Conservation (phyloP, 2,329 filamentous ascomycete species). For the Gaeumannomyces tritici region DNA sequence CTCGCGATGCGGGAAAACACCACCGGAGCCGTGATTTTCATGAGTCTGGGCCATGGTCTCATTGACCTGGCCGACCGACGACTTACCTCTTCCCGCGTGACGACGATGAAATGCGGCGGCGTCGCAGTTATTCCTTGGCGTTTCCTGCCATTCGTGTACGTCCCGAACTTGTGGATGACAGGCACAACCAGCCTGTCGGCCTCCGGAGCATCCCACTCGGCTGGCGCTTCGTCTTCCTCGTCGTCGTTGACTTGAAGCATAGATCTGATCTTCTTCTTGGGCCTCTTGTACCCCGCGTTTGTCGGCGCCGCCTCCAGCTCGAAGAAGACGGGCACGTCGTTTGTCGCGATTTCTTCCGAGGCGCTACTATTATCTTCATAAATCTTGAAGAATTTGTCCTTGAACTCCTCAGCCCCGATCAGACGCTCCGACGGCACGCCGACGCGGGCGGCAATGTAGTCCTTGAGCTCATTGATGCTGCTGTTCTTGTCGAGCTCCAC, state of each 20-base stretch:
- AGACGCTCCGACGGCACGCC: conserved; percentile 56
- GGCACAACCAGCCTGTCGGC: conserved; percentile 63
- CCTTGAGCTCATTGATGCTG: conserved; percentile 59
- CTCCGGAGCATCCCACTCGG: conserved; percentile 47
- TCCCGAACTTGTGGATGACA: conserved; percentile 51
- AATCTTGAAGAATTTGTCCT: conserved; percentile 75
- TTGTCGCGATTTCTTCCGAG: conserved; percentile 60
- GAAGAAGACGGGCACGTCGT: conserved; percentile 59
- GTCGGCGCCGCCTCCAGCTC: conserved; percentile 74
- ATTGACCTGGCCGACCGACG: not conserved
- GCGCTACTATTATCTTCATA: conserved; percentile 62
- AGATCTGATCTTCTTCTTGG: conserved; percentile 33
- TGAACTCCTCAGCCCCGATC: conserved; percentile 77
- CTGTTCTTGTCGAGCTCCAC: conserved; percentile 75
- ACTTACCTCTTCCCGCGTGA: conserved; percentile 63
- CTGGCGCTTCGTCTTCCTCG: conserved; percentile 24
- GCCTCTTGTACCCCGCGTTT: conserved; percentile 55
- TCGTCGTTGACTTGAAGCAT: conserved; percentile 39
- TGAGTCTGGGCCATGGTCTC: not conserved
- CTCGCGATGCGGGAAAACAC: not conserved
- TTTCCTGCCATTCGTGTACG: conserved; percentile 6
- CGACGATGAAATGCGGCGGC: conserved; percentile 61
- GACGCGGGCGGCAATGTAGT: conserved; percentile 57
- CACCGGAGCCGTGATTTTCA: not conserved
- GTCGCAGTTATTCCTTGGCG: conserved; percentile 16